Evolutionary conservation across 768 basidiomycete species (phyloP), one percentile per base, ranked within the genome.

Genomic region (Termitomyces sp.): DNA sequence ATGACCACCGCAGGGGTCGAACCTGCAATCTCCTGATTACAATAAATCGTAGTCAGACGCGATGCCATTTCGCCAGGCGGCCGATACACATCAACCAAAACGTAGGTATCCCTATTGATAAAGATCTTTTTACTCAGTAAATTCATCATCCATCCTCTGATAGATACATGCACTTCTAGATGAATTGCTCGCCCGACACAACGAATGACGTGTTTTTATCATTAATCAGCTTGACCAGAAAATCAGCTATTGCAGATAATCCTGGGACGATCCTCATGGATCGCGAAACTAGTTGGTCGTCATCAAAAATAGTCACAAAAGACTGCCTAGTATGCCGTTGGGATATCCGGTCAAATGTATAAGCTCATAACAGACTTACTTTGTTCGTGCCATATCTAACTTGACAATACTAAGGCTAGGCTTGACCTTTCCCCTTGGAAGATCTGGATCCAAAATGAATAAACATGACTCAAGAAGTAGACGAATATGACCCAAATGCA

Each of bases 41-140:
- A n/a, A 28, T 28, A 4, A 2, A 46, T 89, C 88, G 88, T 90
- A 91, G 89, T 90, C 89, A 91, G 89, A 91, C 89, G 89, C 89
- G 89, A 89, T 91, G 88, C 89, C 89, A 91, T 90, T 91, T 90
- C 89, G 89, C 89, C 89, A 54, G 52, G 54, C 60, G 60, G 60
- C 63, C n/a, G n/a, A n/a, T n/a, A n/a, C n/a, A n/a, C n/a, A n/a
- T n/a, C n/a, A n/a, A n/a, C n/a, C n/a, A n/a, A n/a, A n/a, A n/a
- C n/a, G n/a, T n/a, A n/a, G n/a, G n/a, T n/a, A n/a, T n/a, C n/a
- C n/a, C n/a, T n/a, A 4, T 28, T 28, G 28, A 28, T 4, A 28
- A 28, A 4, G 28, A 28, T 28, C 28, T 28, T 4, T 28, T 28
- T 28, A 28, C 28, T 4, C 28, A 28, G 28, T 28, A 28, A 28